Evolutionary conservation across 371 early-diverging fungal genomes (phyloP).

Genomic region (Cokeromyces recurvatus): DNA sequence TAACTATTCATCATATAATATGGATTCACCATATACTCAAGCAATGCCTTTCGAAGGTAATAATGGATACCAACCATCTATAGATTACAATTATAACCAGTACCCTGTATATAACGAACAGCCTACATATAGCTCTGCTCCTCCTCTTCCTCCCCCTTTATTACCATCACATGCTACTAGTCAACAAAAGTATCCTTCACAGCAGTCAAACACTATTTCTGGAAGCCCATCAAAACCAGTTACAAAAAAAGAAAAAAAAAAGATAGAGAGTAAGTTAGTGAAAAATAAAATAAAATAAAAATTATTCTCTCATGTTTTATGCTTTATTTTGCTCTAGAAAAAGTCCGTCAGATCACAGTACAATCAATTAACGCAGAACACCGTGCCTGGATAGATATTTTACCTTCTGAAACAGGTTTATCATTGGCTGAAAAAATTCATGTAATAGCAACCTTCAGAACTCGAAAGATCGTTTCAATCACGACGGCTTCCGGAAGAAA

Average conservation of each 20-base stretch:
- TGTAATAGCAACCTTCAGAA: slow-evolving; percentile 44
- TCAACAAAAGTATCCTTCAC: no score
- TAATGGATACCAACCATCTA: no score
- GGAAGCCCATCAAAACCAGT: neutral
- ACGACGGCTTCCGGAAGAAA: slow-evolving; percentile 34
- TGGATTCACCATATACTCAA: no score
- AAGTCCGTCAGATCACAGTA: slow-evolving; percentile 42
- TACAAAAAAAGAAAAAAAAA: neutral
- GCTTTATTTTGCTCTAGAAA: no score
- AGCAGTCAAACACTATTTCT: neutral
- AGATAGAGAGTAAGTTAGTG: slow-evolving; percentile 1
- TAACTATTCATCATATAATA: no score
- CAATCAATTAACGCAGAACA: slow-evolving; percentile 44
- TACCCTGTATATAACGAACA: neutral
- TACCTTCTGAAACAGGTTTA: slow-evolving; percentile 42
- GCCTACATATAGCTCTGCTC: neutral
- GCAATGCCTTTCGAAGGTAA: no score
- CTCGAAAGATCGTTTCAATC: slow-evolving; percentile 39
- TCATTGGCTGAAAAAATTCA: slow-evolving; percentile 43
- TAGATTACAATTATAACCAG: neutral
- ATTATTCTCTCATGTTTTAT: neutral
- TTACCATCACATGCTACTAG: no score
- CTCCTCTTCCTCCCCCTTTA: neutral
- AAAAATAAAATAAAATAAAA: neutral
- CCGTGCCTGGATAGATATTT: slow-evolving; percentile 42